Evolutionary conservation across 345 rosid species (phyloP), one percentile per base, ranked within the genome.

Genomic region (Citrus trifoliata): DNA sequence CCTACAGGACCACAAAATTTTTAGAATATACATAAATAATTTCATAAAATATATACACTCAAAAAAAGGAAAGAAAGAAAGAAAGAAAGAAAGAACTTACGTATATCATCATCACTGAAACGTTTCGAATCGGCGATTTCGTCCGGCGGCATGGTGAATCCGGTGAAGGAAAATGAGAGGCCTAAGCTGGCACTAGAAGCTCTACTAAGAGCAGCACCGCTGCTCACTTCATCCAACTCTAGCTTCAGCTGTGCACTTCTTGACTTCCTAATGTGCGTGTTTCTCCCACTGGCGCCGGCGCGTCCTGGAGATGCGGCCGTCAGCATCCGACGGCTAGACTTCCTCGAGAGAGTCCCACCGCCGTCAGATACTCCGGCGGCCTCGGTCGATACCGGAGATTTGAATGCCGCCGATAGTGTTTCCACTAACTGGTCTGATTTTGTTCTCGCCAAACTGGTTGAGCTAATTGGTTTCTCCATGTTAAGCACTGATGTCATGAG

Each of bases 151-250:
- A 92, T 53, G 73, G 86, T 85, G 87, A 96, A 96, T 67, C 99
- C 99, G 27, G 97, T 93, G 90, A 96, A 96, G 28, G 98, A 93
- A 80, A 93, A 96, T 16, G 99, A 92, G 32, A 96, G 79, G 53
- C 98, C 98, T 2, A 96, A 81, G 80, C 98, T 93, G 24, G 99
- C 99, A 33, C 99, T 96, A 0, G 99, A 96, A 6, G 98, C 98
- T 48, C 99, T 88, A 84, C 99, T 96, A 30, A 96, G 81, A 16
- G 97, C 99, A 0, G 97, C 97, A 0, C 99, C 95, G 51, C 92
- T 92, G 84, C 83, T 89, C 37, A 96, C 80, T 21, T 96, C 99
- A 1, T 96, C 98, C 62, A 90, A 51, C 69, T 92, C 97, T 7
- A 87, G 56, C 83, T 89, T 93, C 67, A 91, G 76, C 63, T 95